phyloP scores from a whole-genome alignment of 208 protist species.

The Entamoeba moshkovskii region DNA sequence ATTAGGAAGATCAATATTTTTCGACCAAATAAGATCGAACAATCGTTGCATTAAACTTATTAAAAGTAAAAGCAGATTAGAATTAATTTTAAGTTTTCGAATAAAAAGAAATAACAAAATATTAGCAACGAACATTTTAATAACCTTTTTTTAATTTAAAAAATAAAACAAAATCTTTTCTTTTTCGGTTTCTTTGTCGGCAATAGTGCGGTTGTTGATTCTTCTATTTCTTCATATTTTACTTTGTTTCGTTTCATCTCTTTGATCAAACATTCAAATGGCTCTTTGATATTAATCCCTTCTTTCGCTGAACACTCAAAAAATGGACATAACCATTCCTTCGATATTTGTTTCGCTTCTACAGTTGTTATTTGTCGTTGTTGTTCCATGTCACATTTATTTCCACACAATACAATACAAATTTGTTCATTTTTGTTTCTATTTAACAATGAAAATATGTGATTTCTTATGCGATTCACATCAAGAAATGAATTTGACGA shows the following conservation, averaged over 20 bases:
- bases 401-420: not conserved
- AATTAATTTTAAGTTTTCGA: not conserved
- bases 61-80: not conserved
- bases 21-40: not conserved
- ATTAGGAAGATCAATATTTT: not conserved
- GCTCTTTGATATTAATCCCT: not conserved
- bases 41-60: not conserved
- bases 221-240: no score
- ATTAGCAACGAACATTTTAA: not conserved
- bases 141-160: not conserved
- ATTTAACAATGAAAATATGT: not conserved
- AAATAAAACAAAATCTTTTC: not conserved
- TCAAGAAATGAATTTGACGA: not conserved
- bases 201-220: no score
- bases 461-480: not conserved
- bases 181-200: not conserved
- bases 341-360: not conserved
- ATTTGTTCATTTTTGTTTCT: not conserved
- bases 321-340: not conserved
- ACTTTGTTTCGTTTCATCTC: not conserved
- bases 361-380: not conserved
- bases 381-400: not conserved
- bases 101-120: not conserved
- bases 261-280: not conserved
- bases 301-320: not conserved